These are phyloP conservation scores for Cutaneotrichosporon mucoides DNA, from an alignment of 1,284 basidiomycete species.

Conservation along the genomic window DNA sequence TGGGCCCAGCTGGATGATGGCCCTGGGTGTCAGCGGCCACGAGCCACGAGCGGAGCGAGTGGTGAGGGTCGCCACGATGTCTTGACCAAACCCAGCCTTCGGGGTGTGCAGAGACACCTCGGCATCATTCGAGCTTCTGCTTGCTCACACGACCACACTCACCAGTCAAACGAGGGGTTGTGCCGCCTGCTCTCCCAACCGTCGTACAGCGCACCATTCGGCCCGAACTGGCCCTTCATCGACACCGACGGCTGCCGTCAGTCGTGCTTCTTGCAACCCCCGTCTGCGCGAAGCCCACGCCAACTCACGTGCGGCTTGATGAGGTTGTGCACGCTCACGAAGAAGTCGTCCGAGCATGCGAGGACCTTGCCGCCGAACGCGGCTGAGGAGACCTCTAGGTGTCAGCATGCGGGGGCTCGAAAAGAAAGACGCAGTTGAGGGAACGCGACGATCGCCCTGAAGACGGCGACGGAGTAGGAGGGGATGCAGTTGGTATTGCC, in stretches of 20 bases:
- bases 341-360: constrained; percentile 90
- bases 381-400: constrained; percentile 79
- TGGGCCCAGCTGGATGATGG: constrained; percentile 82
- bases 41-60: no score
- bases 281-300: no score
- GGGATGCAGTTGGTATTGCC: no score
- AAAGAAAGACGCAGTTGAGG: no score
- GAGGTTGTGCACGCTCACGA: constrained; percentile 77
- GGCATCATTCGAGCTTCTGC: no score
- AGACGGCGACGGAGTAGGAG: no score
- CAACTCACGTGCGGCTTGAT: constrained; percentile 68
- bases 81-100: no score
- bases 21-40: constrained; percentile 58
- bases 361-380: constrained; percentile 74
- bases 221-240: constrained; percentile 90
- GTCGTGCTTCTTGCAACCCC: constrained; percentile 1
- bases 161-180: constrained; percentile 83
- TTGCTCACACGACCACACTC: constrained; percentile 26
- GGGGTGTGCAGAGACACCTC: no score
- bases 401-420: not conserved
- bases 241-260: constrained; percentile 59
- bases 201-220: constrained; percentile 88
- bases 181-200: constrained; percentile 94
- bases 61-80: no score
- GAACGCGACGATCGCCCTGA: no score